Conservation (phyloP, 1,139 yeast genomes). For the Yamadazyma jaroonii region DNA sequence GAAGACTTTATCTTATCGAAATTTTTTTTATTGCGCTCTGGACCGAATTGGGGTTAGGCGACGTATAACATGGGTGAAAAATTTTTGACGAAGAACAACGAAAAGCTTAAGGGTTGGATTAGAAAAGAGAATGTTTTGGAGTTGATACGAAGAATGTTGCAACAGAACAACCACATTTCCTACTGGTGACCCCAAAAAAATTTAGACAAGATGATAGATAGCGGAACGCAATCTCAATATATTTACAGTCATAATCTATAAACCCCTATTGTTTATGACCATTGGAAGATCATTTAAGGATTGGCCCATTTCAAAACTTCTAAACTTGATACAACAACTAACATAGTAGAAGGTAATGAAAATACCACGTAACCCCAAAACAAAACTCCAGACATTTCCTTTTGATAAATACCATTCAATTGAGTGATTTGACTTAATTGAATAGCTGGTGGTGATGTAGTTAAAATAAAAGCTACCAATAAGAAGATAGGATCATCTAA, state of each 20-base stretch:
- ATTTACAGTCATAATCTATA: background rate
- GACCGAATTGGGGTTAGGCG: background rate
- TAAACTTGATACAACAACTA: constrained; percentile 66
- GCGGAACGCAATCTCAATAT: background rate
- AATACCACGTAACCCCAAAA: constrained; percentile 83
- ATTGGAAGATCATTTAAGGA: constrained; percentile 5
- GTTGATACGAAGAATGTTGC: no score
- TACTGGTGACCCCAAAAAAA: no score
- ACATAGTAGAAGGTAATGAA: constrained; percentile 74
- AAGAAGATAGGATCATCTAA: constrained; percentile 82
- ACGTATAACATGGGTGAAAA: no score
- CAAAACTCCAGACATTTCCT: constrained; percentile 83
- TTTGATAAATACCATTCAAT: constrained; percentile 69
- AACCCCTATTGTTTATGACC: background rate
- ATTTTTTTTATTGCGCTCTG: constrained; percentile 1
- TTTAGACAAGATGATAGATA: background rate
- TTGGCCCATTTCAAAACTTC: constrained; percentile 57
- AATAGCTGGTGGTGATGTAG: constrained; percentile 82
- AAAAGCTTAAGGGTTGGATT: no score
- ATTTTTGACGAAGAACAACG: no score
- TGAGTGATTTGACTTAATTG: constrained; percentile 83
- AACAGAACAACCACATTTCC: no score
- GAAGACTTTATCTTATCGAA: constrained; percentile 1
- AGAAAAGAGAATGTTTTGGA: no score
- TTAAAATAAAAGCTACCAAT: constrained; percentile 70